Base-by-base conservation (phyloP, 1,284 basidiomycete species). In the Hymenochaete sp. region DNA sequence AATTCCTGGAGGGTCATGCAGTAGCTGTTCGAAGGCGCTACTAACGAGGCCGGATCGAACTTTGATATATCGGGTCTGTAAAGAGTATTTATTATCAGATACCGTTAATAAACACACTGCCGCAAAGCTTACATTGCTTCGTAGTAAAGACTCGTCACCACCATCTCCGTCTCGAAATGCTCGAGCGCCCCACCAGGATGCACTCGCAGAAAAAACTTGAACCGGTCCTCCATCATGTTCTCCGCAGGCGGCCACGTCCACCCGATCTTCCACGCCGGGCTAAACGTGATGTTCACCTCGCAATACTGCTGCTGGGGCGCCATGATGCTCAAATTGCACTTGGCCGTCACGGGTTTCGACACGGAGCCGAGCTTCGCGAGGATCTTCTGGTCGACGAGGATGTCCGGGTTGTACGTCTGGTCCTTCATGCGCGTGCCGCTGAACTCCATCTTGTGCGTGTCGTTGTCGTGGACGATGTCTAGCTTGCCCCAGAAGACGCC, bases 401-500 rank as follows among this genome's bases (percentile, higher is more conserved):
- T 70, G 33, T 84, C 82, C 1, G 74, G 72, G 4, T 75, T 67
- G 53, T 77, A 69, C 29, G 75, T 73, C 45, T 79, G 74, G 39
- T 74, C 72, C 46, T 73, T 58, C 50, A 87, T 67, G 35, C 79
- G 75, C 21, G 85, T 86, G 28, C 85, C 85, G 41, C 66, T 78
- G 60, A 89, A 89, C 53, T 88, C 85, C 72, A 89, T 72, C 49
- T 71, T 72, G 60, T 89, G 85, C 13, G 64, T 77, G 56, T 85
- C 81, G 31, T 76, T 82, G 2, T 75, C 67, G 57, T 89, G 86
- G 10, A 86, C 73, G 44, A 89, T 83, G 53, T 78, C 76, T 42
- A 89, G 74, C 58, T 87, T 88, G 2, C 85, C 85, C 82, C 82
- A 88, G 64, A 88, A 89, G 59, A 73, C 66, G 35, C 85, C 85